Conservation (phyloP, 768 basidiomycete genomes). For the Kwoniella sp. region DNA sequence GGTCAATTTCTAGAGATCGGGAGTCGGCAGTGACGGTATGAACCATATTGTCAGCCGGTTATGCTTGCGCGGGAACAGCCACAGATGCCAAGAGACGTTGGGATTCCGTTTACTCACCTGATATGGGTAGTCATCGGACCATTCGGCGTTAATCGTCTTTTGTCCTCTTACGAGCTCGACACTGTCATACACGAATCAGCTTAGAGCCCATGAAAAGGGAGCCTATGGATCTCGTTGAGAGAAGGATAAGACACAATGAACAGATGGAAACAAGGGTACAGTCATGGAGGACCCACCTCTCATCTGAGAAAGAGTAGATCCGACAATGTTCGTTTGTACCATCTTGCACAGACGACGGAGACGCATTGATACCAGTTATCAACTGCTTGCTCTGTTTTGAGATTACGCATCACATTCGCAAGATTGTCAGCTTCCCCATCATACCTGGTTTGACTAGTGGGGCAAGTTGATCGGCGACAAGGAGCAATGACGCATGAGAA, state of each 20-base stretch:
- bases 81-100: not conserved
- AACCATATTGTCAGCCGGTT: no score
- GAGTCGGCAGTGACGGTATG: constrained; percentile 18
- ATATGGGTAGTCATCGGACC: constrained; percentile 69
- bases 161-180: constrained; percentile 62
- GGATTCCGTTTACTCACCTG: constrained; percentile 66
- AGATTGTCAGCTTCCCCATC: constrained; percentile 20
- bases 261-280: not conserved
- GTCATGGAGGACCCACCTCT: constrained; percentile 47
- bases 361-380: constrained; percentile 85
- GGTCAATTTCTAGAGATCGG: constrained; percentile 86
- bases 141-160: constrained; percentile 66
- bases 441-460: not conserved
- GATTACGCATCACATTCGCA: no score
- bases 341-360: constrained; percentile 64
- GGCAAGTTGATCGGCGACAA: not conserved
- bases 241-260: not conserved
- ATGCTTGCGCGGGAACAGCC: no score
- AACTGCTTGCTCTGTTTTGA: constrained; percentile 58
- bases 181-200: constrained; percentile 57
- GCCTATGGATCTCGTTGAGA: no score
- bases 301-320: constrained; percentile 59
- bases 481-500: not conserved
- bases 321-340: constrained; percentile 86
- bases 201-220: no score